Base-by-base conservation (phyloP, 306 rosid species). In the Vigna hirtella region DNA sequence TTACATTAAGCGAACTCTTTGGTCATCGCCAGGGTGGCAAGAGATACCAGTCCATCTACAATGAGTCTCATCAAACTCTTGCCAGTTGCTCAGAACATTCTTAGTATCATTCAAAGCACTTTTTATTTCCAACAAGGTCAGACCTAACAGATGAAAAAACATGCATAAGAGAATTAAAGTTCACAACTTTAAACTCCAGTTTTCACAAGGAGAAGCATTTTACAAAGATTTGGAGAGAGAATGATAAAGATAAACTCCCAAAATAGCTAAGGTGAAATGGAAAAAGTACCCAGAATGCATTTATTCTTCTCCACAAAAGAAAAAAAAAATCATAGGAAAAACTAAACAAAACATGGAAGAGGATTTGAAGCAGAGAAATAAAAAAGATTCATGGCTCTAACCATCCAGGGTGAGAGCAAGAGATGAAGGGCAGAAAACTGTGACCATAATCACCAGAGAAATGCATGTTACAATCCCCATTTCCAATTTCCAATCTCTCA, bases 11-110 rank as follows among this genome's bases (percentile, higher is more conserved):
- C 88, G 74, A 66, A 96, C 98, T 73, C 91, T 79, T 78, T 80
- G 92, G 66, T 93, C 98, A 61, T 93, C 98, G 53, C 79, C 83
- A 18, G 92, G 86, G 88, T 91, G 83, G 83, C 99, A 93, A 70
- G 91, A 30, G 79, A 93, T 89, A n/a, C 99, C 99, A 77, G 96
- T 90, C 99, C 99, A 96, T 20, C 83, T 36, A 88, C 99, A 96
- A 53, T 91, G 98, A 78, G 97, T 86, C 56, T 83, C 96, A 83
- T 91, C 97, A 12, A 85, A 51, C 72, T 83, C 88, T 70, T 72
- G 77, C 99, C 99, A 96, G 83, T 93, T 85, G 40, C 86, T 83
- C 12, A 96, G 98, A 73, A 81, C 73, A 80, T 90, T 82, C 76
- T 50, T 84, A 28, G 85, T 90, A 79, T 96, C 99, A 83, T 96